phyloP scores from a whole-genome alignment of 495 filamentous ascomycete species.

The Acidiella bohemica region DNA sequence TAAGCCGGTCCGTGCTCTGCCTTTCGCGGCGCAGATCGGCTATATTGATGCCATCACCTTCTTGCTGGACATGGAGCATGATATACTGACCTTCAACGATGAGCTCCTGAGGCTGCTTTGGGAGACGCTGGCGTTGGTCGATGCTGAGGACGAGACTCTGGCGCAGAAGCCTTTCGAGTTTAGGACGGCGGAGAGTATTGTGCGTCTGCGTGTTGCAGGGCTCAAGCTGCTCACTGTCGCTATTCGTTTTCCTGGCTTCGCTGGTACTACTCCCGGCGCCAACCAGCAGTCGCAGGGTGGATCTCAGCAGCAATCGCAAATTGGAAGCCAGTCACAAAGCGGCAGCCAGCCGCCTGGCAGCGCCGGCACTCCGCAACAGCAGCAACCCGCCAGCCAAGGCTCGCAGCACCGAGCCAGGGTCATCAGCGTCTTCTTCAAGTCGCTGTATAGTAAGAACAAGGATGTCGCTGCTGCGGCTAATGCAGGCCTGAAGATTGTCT shows the following conservation, averaged over 20 bases:
- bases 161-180: conserved; percentile 77
- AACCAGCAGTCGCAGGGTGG: background rate
- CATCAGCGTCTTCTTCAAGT: conserved; percentile 95
- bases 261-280: conserved; percentile 40
- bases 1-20: conserved; percentile 84
- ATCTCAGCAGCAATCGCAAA: conserved; percentile 3
- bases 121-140: conserved; percentile 83
- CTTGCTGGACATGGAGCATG: conserved; percentile 70
- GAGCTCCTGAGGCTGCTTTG: conserved; percentile 75
- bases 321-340: background rate
- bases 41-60: conserved; percentile 96
- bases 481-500: conserved; percentile 67
- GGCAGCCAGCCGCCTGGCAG: background rate
- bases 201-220: conserved; percentile 84
- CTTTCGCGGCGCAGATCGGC: conserved; percentile 86
- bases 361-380: background rate
- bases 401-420: conserved; percentile 69
- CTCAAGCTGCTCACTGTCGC: conserved; percentile 85
- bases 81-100: conserved; percentile 82
- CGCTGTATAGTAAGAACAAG: conserved; percentile 76
- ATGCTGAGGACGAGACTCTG: conserved; percentile 81
- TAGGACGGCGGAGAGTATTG: conserved; percentile 77
- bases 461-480: conserved; percentile 93
- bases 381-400: no score
- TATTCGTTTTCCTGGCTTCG: conserved; percentile 82